Evolutionary conservation across 768 basidiomycete species (phyloP), one percentile per base, ranked within the genome.

Genomic region (Holtermannia corniformis): DNA sequence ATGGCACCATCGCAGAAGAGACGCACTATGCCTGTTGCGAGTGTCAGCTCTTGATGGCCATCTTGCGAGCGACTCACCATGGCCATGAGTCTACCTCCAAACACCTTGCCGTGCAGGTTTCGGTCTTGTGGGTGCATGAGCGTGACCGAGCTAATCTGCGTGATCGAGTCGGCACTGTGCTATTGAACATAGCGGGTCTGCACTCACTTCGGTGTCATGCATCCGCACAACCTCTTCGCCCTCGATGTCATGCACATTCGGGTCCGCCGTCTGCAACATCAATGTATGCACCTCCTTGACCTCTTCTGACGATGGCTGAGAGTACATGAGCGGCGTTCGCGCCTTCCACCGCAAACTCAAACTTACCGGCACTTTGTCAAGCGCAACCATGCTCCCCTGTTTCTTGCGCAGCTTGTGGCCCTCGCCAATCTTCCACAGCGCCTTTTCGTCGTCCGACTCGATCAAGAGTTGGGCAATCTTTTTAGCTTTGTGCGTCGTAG

Each of bases 81-180:
- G 19, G 86, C 73, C 80, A 81, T 81, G 27, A 82, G 59, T 55
- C 80, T 60, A 62, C 86, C 86, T 68, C 86, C 86, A 61, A 89
- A 90, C 13, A 88, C 76, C 67, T 89, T 89, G 52, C 83, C 82
- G 65, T 89, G 87, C 3, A 88, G 78, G 54, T 87, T 88, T 63
- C 85, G 78, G 65, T 86, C 85, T 73, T 87, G 86, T 0, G 86
- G 86, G 65, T 87, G 86, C 84, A 87, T 87, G 24, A 87, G 72
- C 77, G 85, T 67, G 1, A 71, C 69, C 13, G 58, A 58, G 23
- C 57, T 55, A 13, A 63, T 50, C 65, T 64, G 56, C 24, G 43
- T 41, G 20, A 52, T 24, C 3, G 20, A 25, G 42, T 50, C 51
- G 16, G 47, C 22, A 13, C 49, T 47, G 24, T 41, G 26, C 44